Conservation (phyloP, 2,329 filamentous ascomycete genomes). For the Capronia americana region DNA sequence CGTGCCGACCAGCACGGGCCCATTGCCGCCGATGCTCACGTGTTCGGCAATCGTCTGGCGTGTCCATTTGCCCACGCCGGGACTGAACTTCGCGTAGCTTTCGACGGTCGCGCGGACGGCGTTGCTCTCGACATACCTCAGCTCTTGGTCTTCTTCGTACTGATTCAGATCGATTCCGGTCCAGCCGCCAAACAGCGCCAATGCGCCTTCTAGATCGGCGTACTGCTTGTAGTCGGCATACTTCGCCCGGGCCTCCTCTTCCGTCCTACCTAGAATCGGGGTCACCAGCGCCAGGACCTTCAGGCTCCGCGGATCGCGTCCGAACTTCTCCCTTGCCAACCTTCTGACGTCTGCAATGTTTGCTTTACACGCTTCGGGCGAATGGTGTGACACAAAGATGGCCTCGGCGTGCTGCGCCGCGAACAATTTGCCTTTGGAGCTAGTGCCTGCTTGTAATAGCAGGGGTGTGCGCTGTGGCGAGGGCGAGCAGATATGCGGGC, state of each 20-base stretch:
- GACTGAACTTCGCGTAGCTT: constrained; percentile 14
- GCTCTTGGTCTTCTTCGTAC: constrained; percentile 64
- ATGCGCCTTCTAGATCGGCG: constrained; percentile 59
- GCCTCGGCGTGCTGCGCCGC: constrained; percentile 65
- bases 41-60: constrained; percentile 54
- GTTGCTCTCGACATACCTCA: constrained; percentile 60
- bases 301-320: constrained; percentile 62
- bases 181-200: constrained; percentile 64
- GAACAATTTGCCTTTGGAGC: constrained; percentile 62
- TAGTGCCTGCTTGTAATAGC: constrained; percentile 66
- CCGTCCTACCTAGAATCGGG: constrained; percentile 56
- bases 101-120: constrained; percentile 53
- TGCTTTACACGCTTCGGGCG: constrained; percentile 63
- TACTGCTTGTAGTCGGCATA: constrained; percentile 58
- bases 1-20: constrained; percentile 61
- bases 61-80: constrained; percentile 40
- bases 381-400: constrained; percentile 64
- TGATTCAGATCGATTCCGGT: constrained; percentile 66
- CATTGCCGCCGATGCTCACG: constrained; percentile 57
- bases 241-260: constrained; percentile 61
- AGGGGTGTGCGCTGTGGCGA: constrained; percentile 64
- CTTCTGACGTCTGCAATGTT: constrained; percentile 58
- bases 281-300: constrained; percentile 62
- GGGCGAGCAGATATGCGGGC: constrained; percentile 58
- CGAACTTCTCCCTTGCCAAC: constrained; percentile 56